Evolutionary conservation across 2,329 filamentous ascomycete species (phyloP), one percentile per base, ranked within the genome.

Genomic region (Curvularia verruculosa): DNA sequence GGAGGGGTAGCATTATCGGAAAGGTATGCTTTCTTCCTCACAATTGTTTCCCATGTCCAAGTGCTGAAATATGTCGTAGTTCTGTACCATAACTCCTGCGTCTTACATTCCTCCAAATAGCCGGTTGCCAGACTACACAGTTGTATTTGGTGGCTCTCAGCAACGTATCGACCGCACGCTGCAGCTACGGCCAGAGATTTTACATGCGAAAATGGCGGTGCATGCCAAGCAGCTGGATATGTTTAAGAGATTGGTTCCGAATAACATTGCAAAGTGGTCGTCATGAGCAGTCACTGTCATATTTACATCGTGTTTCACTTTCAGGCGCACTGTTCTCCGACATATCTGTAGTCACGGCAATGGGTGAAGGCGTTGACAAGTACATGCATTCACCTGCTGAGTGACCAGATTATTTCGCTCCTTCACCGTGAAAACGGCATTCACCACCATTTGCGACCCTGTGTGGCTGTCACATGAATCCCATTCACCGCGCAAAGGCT

Each of bases 61-160:
- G 7, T 13, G 28, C 44, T 66, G 49, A 65, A 37, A 5, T 13
- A 1, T 23, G 5, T 26, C 3, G 15, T 48, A 80, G 79, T 78
- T 75, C 43, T 82, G 80, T 65, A 81, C 78, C 28, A 74, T 83
- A 34, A 68, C 76, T 2, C 70, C 79, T 1, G 61, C 73, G 13
- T 74, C 72, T 10, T 60, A 67, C 12, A 64, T 82, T 0, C 62
- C 68, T 6, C 68, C 72, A 7, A 71, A 76, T 28, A 72, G 78
- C n/a, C 64, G 65, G 15, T 55, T 83, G 10, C 72, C 76, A 1
- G 80, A 82, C 58, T 83, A 73, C 56, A 81, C 77, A 3, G 77
- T 82, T 10, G 71, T 82, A 2, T 81, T 75, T 55, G 72, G 74
- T n/a, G 71, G 75, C 8, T 71, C 69, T 4, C 64, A 73, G 60